A percentile compares a stretch with the other conserved stretches of the same genome.
Evolutionary conservation across 345 rosid genomes (phyloP).

Genomic region (Brassica nigra): DNA sequence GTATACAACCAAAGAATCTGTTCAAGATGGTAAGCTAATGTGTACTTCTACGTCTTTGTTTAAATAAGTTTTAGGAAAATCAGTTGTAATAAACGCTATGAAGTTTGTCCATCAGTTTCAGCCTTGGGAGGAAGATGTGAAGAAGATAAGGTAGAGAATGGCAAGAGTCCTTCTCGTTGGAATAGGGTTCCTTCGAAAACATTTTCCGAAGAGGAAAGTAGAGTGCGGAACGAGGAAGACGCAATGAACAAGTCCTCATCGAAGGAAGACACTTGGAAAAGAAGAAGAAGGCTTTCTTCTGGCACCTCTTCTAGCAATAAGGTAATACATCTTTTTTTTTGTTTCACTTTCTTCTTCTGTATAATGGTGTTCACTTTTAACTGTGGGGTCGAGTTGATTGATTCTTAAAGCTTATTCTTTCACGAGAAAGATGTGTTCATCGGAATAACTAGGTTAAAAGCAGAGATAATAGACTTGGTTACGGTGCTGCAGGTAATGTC

Average conservation of each 20-base stretch:
- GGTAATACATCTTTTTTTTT: slow-evolving; percentile 39
- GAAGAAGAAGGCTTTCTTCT: slow-evolving; percentile 50
- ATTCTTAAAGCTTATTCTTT: not conserved
- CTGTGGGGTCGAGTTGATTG: not conserved
- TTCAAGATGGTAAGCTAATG: slow-evolving; percentile 44
- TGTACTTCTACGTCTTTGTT: not conserved
- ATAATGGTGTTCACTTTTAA: not conserved
- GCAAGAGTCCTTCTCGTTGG: slow-evolving; percentile 47
- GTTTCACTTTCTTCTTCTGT: not conserved
- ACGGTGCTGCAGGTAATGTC: slow-evolving; percentile 43
- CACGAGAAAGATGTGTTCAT: not conserved
- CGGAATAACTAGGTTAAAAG: not conserved
- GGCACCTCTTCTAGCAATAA: slow-evolving; percentile 50
- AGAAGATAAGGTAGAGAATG: slow-evolving; percentile 41
- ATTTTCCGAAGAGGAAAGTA: slow-evolving; percentile 51
- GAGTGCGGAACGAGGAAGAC: slow-evolving; percentile 39
- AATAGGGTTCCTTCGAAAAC: slow-evolving; percentile 39
- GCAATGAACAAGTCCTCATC: slow-evolving; percentile 35
- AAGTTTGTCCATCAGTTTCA: slow-evolving; percentile 30
- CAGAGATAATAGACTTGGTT: not conserved
- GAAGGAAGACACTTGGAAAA: slow-evolving; percentile 54
- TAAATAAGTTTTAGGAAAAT: not conserved
- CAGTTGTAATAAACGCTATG: not conserved
- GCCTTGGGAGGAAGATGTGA: slow-evolving; percentile 37
- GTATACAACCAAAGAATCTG: slow-evolving; percentile 43